Evolutionary conservation across 78 protist genomes (phyloP), one percentile per base, ranked within the genome.

Genomic region (Cavenderia fasciculata): DNA sequence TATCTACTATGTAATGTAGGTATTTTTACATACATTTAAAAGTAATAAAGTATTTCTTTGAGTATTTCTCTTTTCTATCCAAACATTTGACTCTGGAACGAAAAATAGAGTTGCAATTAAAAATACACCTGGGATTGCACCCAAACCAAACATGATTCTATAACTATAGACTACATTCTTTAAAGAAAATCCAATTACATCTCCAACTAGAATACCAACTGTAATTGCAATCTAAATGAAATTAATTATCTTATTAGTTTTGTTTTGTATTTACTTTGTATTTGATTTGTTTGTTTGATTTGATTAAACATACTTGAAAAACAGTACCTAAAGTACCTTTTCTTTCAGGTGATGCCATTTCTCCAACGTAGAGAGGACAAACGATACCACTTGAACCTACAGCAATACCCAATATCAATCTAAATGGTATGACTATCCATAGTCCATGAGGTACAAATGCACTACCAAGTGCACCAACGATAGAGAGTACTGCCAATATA

Each of bases 241-340:
- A 6, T n/a, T 19, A 56, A n/a, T 56, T n/a, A 19, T 56, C 11
- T 19, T 19, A 19, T 56, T n/a, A 56, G 8, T 46, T 46, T 46
- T 46, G 52, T 46, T 46, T 12, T 46, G 12, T 46, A 14, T 8
- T 46, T 46, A 12, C 12, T 46, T 46, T 46, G 8, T 46, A 12
- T 46, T 46, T 8, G 52, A n/a, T 38, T 25, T 33, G 1, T 8
- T 33, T 62, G 12, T n/a, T 54, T 54, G 6, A 36, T 2, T 1
- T 38, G 49, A 65, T 65, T 3, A 21, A 21, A 69, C 61, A 47
- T 71, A 71, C 66, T 27, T 73, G 87, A 36, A 77, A 77, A 1
- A 77, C 21, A 21, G 87, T 77, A 47, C 87, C 87, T 4, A 77
- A 31, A 4, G 87, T 62, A 34, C 87, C 87, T 63, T 77, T 77